Base-by-base conservation (phyloP, 768 basidiomycete genomes). In the Lentinula aciculospora region DNA sequence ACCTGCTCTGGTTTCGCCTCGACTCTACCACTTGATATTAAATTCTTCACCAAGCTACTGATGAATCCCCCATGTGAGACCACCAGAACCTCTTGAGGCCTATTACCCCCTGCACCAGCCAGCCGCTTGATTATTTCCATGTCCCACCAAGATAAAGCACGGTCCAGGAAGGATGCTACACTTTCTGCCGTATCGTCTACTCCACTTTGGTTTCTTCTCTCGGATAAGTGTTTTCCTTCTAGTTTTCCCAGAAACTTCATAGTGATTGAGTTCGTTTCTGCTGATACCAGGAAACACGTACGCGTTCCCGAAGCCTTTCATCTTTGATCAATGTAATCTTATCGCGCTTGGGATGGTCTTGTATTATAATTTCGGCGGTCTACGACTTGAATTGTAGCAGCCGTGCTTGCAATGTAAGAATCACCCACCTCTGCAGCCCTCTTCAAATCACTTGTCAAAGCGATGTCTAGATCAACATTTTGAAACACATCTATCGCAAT, bases 21-120 rank as follows among this genome's bases (percentile, higher is more conserved):
- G 72, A 66, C 32, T 75, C 66, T 44, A 28, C 55, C 55, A 31
- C 73, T 75, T 21, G 71, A 68, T n/a, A 80, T 61, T 64, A 89
- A 64, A 39, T 66, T 70, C 19, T 72, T 72, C 58, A 86, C 71
- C 55, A 91, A 73, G 28, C 74, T 72, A 19, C 71, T 69, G 58
- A 91, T 88, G 63, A 81, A 76, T 0, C 81, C 87, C 2, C 87
- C 87, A 57, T 92, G 89, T 40, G 83, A 81, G 58, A 82, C 80
- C 12, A 85, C 78, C 29, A 92, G 74, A 45, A 89, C 73, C 58
- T 77, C 69, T 53, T 68, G 66, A 34, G 76, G 67, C 19, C 63
- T 61, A 47, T 59, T 67, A 23, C 53, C 61, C 42, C 60, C 21
- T 58, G 27, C 45, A 49, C 51, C 51, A 34, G 67, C 61, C 3